Base-by-base conservation (phyloP, 2,329 filamentous ascomycete genomes). In the Chlorencoelia australis region DNA sequence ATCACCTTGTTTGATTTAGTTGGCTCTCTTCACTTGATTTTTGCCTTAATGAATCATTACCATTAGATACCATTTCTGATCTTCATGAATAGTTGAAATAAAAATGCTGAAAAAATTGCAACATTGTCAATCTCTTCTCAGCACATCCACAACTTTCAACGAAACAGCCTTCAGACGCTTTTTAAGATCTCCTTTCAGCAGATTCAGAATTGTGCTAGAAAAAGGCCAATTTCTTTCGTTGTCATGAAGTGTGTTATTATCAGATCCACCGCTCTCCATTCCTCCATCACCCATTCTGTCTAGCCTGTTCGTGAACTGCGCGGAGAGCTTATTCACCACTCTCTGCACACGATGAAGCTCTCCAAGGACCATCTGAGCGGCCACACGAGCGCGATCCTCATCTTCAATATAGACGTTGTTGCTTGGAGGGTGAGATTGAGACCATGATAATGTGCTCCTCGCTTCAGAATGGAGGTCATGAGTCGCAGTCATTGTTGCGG, bases 261-360 rank as follows among this genome's bases (percentile, higher is more conserved):
- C 9, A 5, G 15, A 32, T 7, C 7, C 14, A 8, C 16, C 5
- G 16, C 13, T 8, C n/a, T 32, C 16, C 7, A n/a, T 31, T 30
- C 8, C n/a, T 24, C 4, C 13, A 24, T 29, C 18, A 32, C 32
- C 9, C 11, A n/a, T n/a, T 28, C 28, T 15, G 13, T 26, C 27
- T 8, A 29, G 33, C 31, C 51, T n/a, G n/a, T n/a, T n/a, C n/a
- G n/a, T 44, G 14, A 51, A 38, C 29, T 34, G 32, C n/a, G 20
- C 13, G 14, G 57, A 51, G 15, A 56, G 38, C 28, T 40, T 32
- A 30, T 54, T 54, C 2, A 60, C 44, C 4, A 61, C 40, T 9
- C 47, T 40, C 40, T 56, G 57, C 6, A 56, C 56, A 22, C 53
- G 55, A 40, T 61, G 55, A 25, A 62, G 45, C 38, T 62, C 56